Evolutionary conservation across 495 filamentous ascomycete genomes (phyloP).

Genomic region (Elaphomyces granulatus): DNA sequence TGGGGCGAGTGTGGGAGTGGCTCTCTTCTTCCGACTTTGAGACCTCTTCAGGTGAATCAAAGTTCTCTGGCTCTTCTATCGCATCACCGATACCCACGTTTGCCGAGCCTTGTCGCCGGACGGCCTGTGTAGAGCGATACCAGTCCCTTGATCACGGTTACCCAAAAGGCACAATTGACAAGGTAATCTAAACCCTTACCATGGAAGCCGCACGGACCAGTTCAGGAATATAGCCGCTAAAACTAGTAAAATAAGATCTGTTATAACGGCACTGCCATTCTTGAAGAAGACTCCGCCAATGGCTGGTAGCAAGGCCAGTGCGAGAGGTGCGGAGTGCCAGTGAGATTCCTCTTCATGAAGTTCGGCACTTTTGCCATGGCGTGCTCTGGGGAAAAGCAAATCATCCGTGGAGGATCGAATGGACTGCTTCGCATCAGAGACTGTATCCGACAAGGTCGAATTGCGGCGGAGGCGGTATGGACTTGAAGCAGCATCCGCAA

Average conservation of each 20-base stretch:
- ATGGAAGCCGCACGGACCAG: constrained; percentile 84
- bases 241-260: constrained; percentile 66
- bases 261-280: constrained; percentile 68
- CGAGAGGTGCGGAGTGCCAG: constrained; percentile 67
- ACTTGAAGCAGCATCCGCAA: constrained; percentile 18
- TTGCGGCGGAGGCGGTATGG: constrained; percentile 42
- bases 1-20: constrained; percentile 2
- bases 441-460: constrained; percentile 59
- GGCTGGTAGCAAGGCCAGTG: constrained; percentile 71
- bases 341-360: constrained; percentile 48
- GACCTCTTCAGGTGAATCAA: constrained; percentile 3
- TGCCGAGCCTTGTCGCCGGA: constrained; percentile 32
- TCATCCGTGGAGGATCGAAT: constrained; percentile 59
- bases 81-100: constrained; percentile 21
- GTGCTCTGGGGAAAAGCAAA: constrained; percentile 50
- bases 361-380: constrained; percentile 11
- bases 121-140: constrained; percentile 68
- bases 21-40: constrained; percentile 5
- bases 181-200: too few relatives aligned
- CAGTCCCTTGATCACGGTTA: constrained; percentile 47
- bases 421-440: constrained; percentile 50
- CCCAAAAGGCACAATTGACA: not conserved
- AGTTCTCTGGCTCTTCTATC: constrained; percentile 18
- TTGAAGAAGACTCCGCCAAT: constrained; percentile 71
- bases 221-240: constrained; percentile 79